Conservation (phyloP, 257 asterid genomes). For the Penstemon eatonii region DNA sequence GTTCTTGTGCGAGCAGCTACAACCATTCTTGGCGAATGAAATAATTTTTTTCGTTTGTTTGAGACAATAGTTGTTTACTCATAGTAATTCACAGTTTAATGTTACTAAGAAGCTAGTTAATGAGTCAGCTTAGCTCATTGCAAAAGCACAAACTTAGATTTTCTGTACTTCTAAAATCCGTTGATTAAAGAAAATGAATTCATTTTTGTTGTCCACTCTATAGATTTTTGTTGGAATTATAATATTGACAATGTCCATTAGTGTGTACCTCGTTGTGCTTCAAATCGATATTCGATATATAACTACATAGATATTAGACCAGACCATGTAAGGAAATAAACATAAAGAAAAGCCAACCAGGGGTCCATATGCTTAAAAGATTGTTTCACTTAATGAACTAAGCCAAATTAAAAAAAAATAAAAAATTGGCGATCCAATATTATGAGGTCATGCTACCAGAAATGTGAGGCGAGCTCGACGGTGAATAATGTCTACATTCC, state of each 20-base stretch:
- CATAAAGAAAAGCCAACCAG: neutral
- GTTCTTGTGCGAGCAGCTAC: neutral
- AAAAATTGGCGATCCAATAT: neutral
- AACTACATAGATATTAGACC: neutral
- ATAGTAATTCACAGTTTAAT: neutral
- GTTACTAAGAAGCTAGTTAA: neutral
- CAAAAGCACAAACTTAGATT: neutral
- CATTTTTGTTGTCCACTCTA: neutral
- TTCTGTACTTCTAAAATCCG: no score
- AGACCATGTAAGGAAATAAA: neutral
- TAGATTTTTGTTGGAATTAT: conserved; percentile 1
- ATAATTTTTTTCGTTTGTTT: neutral
- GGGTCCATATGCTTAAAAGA: neutral
- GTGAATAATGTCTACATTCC: neutral
- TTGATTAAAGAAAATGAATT: no score
- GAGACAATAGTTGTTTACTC: conserved; percentile 1
- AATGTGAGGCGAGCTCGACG: neutral
- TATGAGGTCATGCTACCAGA: neutral
- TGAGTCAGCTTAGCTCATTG: neutral
- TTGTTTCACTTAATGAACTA: no score
- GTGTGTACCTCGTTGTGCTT: neutral
- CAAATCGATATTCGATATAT: neutral
- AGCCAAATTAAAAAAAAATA: no score
- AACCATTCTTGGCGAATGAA: neutral
- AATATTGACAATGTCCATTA: neutral